Base-by-base conservation (phyloP, 768 basidiomycete species). In the Psilocybe azurescens region DNA sequence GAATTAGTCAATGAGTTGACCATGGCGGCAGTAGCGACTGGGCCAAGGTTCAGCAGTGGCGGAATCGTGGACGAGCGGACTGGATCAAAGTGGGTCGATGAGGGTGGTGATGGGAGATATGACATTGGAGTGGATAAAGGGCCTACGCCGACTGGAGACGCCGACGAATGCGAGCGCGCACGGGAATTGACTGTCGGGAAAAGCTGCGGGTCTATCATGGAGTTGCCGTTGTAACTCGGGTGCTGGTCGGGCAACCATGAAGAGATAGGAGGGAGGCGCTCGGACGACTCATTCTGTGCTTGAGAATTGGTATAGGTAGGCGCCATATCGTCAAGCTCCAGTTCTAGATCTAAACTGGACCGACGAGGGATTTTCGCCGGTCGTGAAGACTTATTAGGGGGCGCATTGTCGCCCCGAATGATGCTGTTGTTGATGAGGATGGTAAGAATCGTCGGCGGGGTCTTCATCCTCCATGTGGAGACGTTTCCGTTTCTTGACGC, bases 241-340 rank as follows among this genome's bases (percentile, higher is more conserved):
- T 24, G 24, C 24, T 24, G 24, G 70, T 67, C 79, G 67, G 83
- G 83, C 0, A 90, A 79, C 89, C 89, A 90, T 1, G 89, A 83
- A 0, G 89, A 86, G 53, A 91, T 90, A 54, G 89, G 79, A n/a
- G 89, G 89, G 10, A 91, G 82, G 38, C 82, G 85, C 6, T 78
- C 72, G 30, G 56, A 48, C 46, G 47, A 36, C 13, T 32, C 24
- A 46, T 41, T 36, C 32, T 39, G 38, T 5, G 41, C 11, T 16
- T n/a, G 41, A 44, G 11, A 13, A n/a, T 44, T 5, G 11, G 41
- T 6, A n/a, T 13, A 5, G 41, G 8, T 30, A 2, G 24, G 28
- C 14, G 16, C 0, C 11, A 3, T 10, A 8, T 51, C 30, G 29
- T 47, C 14, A 6, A 51, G 29, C 11, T 13, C 29, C 29, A 13